These are phyloP conservation scores for Suhomyces maxii DNA, from an alignment of 1,139 yeast genomes.

Conservation along the genomic window DNA sequence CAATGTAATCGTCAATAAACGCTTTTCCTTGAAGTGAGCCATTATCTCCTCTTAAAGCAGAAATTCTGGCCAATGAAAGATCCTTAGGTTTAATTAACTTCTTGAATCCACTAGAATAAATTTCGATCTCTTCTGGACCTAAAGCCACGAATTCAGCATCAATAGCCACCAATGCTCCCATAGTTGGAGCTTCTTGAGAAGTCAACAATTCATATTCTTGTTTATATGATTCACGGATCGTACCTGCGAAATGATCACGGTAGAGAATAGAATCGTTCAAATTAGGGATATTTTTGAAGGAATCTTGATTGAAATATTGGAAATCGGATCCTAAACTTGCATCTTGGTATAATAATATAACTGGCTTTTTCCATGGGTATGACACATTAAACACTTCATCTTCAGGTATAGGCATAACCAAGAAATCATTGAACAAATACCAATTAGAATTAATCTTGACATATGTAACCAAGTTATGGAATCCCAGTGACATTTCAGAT, in stretches of 20 bases:
- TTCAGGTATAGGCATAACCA: slow-evolving; percentile 76
- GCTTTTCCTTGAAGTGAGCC: slow-evolving; percentile 71
- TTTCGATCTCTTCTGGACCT: slow-evolving; percentile 77
- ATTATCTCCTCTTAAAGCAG: slow-evolving; percentile 76
- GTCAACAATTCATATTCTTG: slow-evolving; percentile 69
- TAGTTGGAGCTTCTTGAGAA: slow-evolving; percentile 64
- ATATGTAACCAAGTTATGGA: slow-evolving; percentile 60
- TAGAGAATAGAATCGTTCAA: slow-evolving; percentile 68
- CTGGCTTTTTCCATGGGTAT: slow-evolving; percentile 82
- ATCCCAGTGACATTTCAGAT: slow-evolving; percentile 46
- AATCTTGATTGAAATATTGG: slow-evolving; percentile 23
- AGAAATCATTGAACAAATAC: slow-evolving; percentile 88
- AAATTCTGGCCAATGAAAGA: slow-evolving; percentile 82
- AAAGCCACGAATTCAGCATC: slow-evolving; percentile 96
- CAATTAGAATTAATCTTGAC: slow-evolving; percentile 60
- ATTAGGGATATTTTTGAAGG: slow-evolving; percentile 22
- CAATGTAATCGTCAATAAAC: slow-evolving; percentile 91
- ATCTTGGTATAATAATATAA: slow-evolving; percentile 66
- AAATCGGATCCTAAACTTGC: slow-evolving; percentile 26
- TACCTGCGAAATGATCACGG: slow-evolving; percentile 75
- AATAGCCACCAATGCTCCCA: slow-evolving; percentile 82
- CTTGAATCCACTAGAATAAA: slow-evolving; percentile 65
- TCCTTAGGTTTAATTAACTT: slow-evolving; percentile 72
- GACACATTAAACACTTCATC: slow-evolving; percentile 71
- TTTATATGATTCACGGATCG: slow-evolving; percentile 57